Evolutionary conservation across 139 green algal genomes (phyloP).

Genomic region (Closterium sp.): DNA sequence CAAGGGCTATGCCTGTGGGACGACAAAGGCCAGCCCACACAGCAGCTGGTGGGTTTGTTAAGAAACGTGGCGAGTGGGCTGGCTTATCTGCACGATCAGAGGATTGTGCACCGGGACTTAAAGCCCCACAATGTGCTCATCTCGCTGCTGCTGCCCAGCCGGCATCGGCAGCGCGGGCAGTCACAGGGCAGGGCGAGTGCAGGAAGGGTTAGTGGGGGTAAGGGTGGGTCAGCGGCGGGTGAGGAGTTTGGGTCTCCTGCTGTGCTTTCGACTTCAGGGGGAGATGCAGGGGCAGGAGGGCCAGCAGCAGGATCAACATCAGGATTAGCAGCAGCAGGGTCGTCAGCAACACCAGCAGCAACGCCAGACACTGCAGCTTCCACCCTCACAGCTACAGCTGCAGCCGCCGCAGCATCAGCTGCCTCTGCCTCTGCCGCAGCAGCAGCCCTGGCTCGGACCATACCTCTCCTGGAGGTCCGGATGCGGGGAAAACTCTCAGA

Average conservation of each 20-base stretch:
- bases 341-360: neutral
- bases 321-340: neutral
- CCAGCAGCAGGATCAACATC: neutral
- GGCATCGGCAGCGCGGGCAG: neutral
- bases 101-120: slow-evolving; percentile 83
- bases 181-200: neutral
- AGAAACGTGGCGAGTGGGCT: slow-evolving; percentile 73
- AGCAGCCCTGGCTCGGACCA: neutral
- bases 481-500: slow-evolving; percentile 87
- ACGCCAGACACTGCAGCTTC: neutral
- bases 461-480: neutral
- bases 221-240: neutral
- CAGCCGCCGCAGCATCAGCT: neutral
- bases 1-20: neutral
- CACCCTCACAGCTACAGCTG: neutral
- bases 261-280: neutral
- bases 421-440: neutral
- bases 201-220: neutral
- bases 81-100: slow-evolving; percentile 74
- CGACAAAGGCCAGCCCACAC: neutral
- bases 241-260: neutral
- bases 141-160: slow-evolving; percentile 55
- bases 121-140: slow-evolving; percentile 96
- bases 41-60: neutral
- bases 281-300: neutral